Percentiles rank a stretch among this genome's conserved stretches.
phyloP scores from a whole-genome alignment of 2,329 filamentous ascomycete species.

The Coniochaeta sp. region DNA sequence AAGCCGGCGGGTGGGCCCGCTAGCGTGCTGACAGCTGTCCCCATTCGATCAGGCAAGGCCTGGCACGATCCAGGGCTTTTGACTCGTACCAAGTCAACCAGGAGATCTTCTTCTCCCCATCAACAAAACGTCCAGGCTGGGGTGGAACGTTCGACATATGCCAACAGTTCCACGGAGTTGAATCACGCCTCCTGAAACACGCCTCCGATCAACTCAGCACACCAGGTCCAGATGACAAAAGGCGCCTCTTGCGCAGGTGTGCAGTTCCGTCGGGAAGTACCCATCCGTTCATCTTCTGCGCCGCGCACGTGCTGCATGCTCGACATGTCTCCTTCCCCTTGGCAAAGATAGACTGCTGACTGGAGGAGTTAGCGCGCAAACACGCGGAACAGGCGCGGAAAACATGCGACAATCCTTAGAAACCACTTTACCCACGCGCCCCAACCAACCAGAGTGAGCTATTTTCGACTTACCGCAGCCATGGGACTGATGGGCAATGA shows the following conservation, averaged over 20 bases:
- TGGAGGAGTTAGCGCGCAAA: too few relatives aligned
- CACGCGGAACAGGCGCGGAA: not conserved
- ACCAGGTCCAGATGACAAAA: not conserved
- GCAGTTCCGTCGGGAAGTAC: too few relatives aligned
- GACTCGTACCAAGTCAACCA: too few relatives aligned
- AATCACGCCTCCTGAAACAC: not conserved
- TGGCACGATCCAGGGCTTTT: too few relatives aligned
- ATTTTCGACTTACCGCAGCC: too few relatives aligned
- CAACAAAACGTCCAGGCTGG: too few relatives aligned
- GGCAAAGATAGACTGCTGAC: not conserved
- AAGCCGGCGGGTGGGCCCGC: not conserved
- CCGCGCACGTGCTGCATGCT: not conserved
- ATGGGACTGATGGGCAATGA: too few relatives aligned
- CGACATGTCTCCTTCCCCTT: not conserved
- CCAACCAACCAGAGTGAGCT: conserved; percentile 13
- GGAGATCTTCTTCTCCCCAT: too few relatives aligned
- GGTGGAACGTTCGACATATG: too few relatives aligned
- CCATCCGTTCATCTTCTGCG: not conserved
- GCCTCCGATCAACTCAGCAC: not conserved
- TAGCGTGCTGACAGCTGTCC: not conserved
- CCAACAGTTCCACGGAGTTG: too few relatives aligned
- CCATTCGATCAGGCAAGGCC: too few relatives aligned
- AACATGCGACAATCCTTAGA: conserved; percentile 5
- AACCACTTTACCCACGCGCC: conserved; percentile 7
- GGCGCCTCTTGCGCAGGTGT: not conserved